A percentile compares a stretch with the other conserved stretches of the same genome.
Evolutionary conservation across 306 rosid species (phyloP).

Genomic region (Senna siamea): DNA sequence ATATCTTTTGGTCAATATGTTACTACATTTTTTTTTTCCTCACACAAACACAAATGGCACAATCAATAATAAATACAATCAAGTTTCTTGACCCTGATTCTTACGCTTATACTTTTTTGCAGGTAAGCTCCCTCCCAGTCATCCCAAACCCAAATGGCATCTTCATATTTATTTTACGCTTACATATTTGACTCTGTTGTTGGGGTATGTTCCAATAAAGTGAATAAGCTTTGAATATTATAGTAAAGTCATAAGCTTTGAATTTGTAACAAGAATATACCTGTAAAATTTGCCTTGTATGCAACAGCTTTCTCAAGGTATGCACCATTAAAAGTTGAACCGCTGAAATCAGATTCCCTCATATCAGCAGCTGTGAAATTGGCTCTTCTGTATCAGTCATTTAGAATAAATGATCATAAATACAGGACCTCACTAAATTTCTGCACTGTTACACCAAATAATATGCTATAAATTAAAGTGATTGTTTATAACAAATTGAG

Average conservation of each 20-base stretch:
- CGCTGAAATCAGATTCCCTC: conserved; percentile 96
- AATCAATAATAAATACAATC: not conserved
- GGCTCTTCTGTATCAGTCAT: conserved; percentile 82
- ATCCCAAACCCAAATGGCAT: not conserved
- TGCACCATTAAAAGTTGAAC: conserved; percentile 95
- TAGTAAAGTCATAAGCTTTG: not conserved
- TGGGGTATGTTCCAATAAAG: not conserved
- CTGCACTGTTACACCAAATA: conserved; percentile 33
- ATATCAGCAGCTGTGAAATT: conserved; percentile 98
- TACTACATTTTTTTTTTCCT: not conserved
- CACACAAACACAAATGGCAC: not conserved
- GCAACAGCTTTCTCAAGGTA: conserved; percentile 98
- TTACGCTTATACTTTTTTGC: not conserved
- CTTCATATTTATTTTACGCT: not conserved
- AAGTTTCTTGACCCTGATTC: not conserved
- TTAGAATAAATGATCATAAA: conserved; percentile 42
- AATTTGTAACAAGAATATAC: conserved; percentile 44
- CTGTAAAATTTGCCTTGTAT: conserved; percentile 87
- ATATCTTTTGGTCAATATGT: not conserved
- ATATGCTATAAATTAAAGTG: conserved; percentile 25
- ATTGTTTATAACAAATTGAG: conserved; percentile 10
- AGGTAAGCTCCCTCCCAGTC: not conserved
- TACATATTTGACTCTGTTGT: not conserved
- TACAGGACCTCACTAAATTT: conserved; percentile 32
- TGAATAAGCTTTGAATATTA: no score